A percentile compares a stretch with the other conserved stretches of the same genome.
Conservation (phyloP, 805 yeast genomes). For the Candida dendrica region DNA sequence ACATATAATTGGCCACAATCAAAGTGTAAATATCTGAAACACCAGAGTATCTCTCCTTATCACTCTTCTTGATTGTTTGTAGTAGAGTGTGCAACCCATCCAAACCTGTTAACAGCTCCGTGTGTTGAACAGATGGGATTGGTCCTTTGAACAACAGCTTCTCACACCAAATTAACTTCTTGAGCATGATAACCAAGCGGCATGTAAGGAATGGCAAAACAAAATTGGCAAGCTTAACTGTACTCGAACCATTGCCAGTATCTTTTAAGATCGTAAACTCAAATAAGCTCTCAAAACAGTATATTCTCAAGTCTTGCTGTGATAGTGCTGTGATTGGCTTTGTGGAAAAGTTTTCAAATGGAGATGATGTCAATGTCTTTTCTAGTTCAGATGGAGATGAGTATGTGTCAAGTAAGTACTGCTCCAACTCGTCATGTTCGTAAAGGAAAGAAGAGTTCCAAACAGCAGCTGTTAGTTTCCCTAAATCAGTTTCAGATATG, state of each 20-base stretch:
- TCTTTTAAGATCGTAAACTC: conserved; percentile 20
- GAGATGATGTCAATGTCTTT: conserved; percentile 29
- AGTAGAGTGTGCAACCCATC: conserved; percentile 33
- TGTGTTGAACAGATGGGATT: conserved; percentile 53
- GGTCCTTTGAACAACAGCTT: conserved; percentile 57
- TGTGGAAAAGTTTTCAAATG: conserved; percentile 49
- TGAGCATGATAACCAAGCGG: conserved; percentile 52
- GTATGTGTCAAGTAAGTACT: conserved; percentile 21
- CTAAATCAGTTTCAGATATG: conserved; percentile 26
- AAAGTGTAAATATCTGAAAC: conserved; percentile 5
- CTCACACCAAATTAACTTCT: conserved; percentile 58
- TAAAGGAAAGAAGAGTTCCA: conserved; percentile 57
- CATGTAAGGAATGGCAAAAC: conserved; percentile 44
- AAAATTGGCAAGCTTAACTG: conserved; percentile 14
- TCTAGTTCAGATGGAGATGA: conserved; percentile 30
- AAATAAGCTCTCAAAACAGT: conserved; percentile 50
- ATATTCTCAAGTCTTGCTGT: conserved; percentile 41
- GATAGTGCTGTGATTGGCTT: conserved; percentile 35
- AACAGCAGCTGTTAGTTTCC: conserved; percentile 38
- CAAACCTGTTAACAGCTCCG: conserved; percentile 47
- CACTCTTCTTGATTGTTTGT: conserved; percentile 1
- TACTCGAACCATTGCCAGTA: background rate
- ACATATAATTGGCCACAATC: conserved; percentile 1
- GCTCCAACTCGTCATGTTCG: conserved; percentile 50
- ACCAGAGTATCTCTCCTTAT: conserved; percentile 1